Evolutionary conservation across 345 rosid genomes (phyloP), one percentile per base, ranked within the genome.

Genomic region (Camelina laxa): DNA sequence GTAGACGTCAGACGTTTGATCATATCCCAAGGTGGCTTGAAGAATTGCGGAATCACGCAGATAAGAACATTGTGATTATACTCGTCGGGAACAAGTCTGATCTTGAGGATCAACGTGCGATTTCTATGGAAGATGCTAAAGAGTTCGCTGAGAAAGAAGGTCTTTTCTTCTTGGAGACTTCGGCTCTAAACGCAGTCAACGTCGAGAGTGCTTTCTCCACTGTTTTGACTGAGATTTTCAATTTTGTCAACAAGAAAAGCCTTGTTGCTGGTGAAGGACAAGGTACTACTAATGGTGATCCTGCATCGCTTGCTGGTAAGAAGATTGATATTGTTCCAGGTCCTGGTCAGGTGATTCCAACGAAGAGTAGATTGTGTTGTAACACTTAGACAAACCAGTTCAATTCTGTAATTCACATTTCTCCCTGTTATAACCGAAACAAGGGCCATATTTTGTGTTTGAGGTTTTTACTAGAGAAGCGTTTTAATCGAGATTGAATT

Each of bases 41-140:
- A 35, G 92, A 87, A 71, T 44, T 87, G 62, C 77, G 85, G 51
- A 86, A 83, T 31, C 87, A 87, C 73, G 92, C 88, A 2, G 89
- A 85, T 67, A 83, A 80, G 73, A 87, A 85, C 69, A 87, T 83
- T 39, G 76, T 81, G 55, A 77, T 87, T 51, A 87, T 87, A 83
- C 91, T 87, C 31, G 76, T 87, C 0, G 89, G 91, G 51, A 87
- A 87, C 69, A 87, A 87, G 71, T 79, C 81, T 45, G 91, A 87
- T 68, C 77, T 87, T 30, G 84, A 74, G 27, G 73, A 79, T 5
- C 89, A 81, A 63, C 83, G 88, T 30, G 91, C 85, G n/a, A 84
- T 87, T 19, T 78, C 89, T 3, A 72, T 57, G 21, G 89, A 84
- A 75, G 91, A 87, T 63, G 89, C 89, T 38, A 84, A 82, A 53